Percentiles rank a stretch among this genome's conserved stretches.
phyloP scores from a whole-genome alignment of 1,284 basidiomycete genomes.

The Bjerkandera adusta region DNA sequence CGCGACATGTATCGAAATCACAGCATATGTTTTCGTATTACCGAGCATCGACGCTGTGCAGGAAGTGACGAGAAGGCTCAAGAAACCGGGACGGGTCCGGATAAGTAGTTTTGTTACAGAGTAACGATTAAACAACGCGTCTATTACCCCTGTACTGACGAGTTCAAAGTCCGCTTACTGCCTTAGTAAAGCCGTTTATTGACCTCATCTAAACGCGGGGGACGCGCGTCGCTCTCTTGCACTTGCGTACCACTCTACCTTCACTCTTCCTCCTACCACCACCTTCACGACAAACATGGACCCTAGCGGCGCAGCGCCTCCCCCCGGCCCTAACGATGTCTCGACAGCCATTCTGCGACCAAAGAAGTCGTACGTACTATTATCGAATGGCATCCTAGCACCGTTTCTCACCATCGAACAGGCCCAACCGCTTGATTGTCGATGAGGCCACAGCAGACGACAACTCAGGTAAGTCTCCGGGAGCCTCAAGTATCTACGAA shows the following conservation, averaged over 20 bases:
- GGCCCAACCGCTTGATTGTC: constrained; percentile 92
- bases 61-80: too few species aligned
- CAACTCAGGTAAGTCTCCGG: constrained; percentile 72
- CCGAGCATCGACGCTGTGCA: too few species aligned
- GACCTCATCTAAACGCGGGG: too few species aligned
- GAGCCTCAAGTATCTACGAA: not conserved
- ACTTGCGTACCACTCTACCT: constrained; percentile 1
- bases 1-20: not conserved
- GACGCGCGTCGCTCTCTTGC: constrained; percentile 17
- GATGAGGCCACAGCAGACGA: constrained; percentile 92
- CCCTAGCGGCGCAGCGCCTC: constrained; percentile 75
- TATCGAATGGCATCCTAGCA: constrained; percentile 14
- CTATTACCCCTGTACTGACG: too few species aligned
- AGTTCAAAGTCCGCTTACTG: too few species aligned
- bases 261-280: constrained; percentile 25
- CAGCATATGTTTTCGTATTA: too few species aligned
- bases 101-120: too few species aligned
- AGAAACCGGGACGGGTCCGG: too few species aligned
- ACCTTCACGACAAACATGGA: constrained; percentile 36
- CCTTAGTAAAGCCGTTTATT: too few species aligned
- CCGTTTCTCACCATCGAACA: constrained; percentile 37
- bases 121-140: too few species aligned
- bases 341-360: constrained; percentile 93
- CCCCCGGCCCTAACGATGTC: constrained; percentile 76
- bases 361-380: constrained; percentile 87